Base-by-base conservation (phyloP, 345 rosid species). In the Linum lewisii region DNA sequence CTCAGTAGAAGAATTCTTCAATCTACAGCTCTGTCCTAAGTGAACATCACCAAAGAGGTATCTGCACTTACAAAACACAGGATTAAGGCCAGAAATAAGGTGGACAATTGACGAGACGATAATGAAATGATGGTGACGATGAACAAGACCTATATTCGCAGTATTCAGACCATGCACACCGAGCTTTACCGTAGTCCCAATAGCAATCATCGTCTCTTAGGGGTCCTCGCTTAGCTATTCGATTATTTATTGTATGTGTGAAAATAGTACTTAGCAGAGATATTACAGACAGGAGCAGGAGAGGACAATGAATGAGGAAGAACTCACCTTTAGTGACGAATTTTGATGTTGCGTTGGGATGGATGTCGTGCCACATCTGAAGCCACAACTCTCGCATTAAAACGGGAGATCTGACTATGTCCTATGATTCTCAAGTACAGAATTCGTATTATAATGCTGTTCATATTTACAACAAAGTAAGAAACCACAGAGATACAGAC, bases 371-470 rank as follows among this genome's bases (percentile, higher is more conserved):
- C 97, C 97, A 93, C 87, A 93, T 85, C 69, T 93, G 91, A 71
- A 93, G 99, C 99, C 99, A 93, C 75, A 93, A 69, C 78, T 89
- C 99, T 63, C 99, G 80, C 99, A 93, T 93, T 59, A 93, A 78
- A 69, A 75, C 89, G 29, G 93, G 90, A 21, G 91, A 82, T 76
- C 89, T 81, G 58, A 93, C 99, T 8, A 93, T 89, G 75, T 89
- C 89, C 97, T 81, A 82, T 89, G 99, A 76, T 82, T 93, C 61
- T 95, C 99, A n/a, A n/a, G n/a, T 93, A 79, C 86, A 81, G 49
- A 51, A 70, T n/a, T n/a, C n/a, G n/a, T n/a, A n/a, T n/a, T n/a
- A n/a, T n/a, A n/a, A n/a, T n/a, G n/a, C n/a, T n/a, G n/a, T n/a
- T n/a, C n/a, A n/a, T n/a, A n/a, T n/a, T n/a, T n/a, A n/a, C n/a